Evolutionary conservation across 306 rosid species (phyloP).

Genomic region (Rosa persica): DNA sequence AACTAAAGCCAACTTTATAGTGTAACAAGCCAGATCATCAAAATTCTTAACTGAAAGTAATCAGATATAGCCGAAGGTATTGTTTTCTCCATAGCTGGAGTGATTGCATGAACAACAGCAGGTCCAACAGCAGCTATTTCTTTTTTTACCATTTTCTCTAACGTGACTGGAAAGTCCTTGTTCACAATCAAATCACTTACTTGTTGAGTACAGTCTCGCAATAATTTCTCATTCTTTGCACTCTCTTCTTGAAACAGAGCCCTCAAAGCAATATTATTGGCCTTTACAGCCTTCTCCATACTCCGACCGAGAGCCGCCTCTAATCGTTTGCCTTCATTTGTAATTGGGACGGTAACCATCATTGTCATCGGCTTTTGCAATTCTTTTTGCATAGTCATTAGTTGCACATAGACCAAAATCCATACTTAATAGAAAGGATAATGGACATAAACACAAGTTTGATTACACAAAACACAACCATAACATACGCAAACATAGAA

Average conservation of each 20-base stretch:
- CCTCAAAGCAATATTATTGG: constrained; percentile 77
- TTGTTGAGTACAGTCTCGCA: constrained; percentile 66
- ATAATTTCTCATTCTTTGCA: constrained; percentile 72
- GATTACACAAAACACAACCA: not conserved
- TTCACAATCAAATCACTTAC: constrained; percentile 49
- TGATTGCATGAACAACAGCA: no score
- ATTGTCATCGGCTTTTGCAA: constrained; percentile 83
- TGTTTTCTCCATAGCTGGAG: no score
- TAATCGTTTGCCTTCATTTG: constrained; percentile 90
- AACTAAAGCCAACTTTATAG: no score
- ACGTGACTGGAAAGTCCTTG: constrained; percentile 70
- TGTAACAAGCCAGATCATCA: no score
- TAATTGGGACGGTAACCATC: constrained; percentile 68
- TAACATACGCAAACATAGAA: not conserved
- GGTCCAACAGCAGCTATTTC: no score
- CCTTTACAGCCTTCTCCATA: constrained; percentile 79
- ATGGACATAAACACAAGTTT: not conserved
- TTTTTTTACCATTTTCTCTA: constrained; percentile 87
- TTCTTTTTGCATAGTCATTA: constrained; percentile 76
- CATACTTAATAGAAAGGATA: constrained; percentile 9
- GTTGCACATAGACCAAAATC: constrained; percentile 41
- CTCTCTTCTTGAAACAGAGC: constrained; percentile 89
- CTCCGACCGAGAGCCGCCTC: constrained; percentile 74
- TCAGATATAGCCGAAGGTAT: no score
- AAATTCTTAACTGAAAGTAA: no score